Conservation (phyloP, 208 protist genomes). For the Leishmania aethiopica region DNA sequence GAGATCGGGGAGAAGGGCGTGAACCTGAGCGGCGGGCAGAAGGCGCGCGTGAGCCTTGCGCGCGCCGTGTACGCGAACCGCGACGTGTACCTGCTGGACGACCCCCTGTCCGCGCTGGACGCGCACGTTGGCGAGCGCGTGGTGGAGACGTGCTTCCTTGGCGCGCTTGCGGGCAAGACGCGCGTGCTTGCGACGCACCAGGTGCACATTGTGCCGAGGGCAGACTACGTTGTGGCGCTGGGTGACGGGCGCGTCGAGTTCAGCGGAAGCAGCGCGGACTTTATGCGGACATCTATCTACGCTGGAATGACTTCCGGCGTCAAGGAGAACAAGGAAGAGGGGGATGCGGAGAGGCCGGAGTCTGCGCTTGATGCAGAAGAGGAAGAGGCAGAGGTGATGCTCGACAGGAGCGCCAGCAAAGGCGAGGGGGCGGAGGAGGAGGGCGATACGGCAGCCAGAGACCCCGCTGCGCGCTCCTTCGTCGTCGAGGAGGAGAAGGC, state of each 20-base stretch:
- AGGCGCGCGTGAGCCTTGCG: constrained; percentile 84
- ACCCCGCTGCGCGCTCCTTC: constrained; percentile 18
- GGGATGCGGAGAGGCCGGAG: neutral
- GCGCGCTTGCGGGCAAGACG: constrained; percentile 52
- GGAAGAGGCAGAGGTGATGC: neutral
- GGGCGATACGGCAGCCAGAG: constrained; percentile 69
- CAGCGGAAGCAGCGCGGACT: constrained; percentile 41
- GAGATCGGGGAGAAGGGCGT: constrained; percentile 91
- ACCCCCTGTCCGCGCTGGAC: constrained; percentile 90
- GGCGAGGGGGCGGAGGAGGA: constrained; percentile 64
- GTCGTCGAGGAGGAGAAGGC: constrained; percentile 70
- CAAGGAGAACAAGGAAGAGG: neutral
- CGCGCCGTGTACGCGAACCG: constrained; percentile 86
- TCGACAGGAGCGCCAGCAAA: neutral
- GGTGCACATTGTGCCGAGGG: constrained; percentile 79
- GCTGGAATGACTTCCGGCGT: neutral
- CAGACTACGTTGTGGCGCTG: constrained; percentile 89
- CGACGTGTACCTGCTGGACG: constrained; percentile 92
- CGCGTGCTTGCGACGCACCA: constrained; percentile 95
- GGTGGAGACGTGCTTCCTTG: constrained; percentile 39
- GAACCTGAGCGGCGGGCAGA: constrained; percentile 91
- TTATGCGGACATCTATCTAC: constrained; percentile 35
- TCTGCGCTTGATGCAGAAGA: constrained; percentile 10
- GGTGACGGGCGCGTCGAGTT: constrained; percentile 56
- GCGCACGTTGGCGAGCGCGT: constrained; percentile 76